phyloP scores from a whole-genome alignment of 352 stramenopile species.

The Globisporangium splendens region DNA sequence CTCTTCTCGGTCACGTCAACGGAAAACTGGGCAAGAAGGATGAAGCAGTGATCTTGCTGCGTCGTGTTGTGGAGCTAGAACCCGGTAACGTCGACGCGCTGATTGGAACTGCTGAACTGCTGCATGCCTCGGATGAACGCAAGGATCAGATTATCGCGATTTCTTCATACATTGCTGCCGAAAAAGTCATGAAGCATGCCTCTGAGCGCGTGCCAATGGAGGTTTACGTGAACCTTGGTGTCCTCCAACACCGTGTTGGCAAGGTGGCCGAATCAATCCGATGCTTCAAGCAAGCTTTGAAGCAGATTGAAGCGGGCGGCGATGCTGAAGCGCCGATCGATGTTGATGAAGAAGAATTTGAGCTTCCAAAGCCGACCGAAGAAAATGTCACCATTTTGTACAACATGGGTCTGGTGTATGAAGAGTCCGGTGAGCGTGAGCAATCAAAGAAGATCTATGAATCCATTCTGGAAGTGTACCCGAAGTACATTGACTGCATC shows the following conservation, averaged over 20 bases:
- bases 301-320: constrained; percentile 33
- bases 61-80: constrained; percentile 81
- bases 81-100: constrained; percentile 83
- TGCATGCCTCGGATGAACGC: constrained; percentile 74
- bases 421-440: constrained; percentile 90
- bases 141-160: constrained; percentile 88
- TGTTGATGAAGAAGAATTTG: constrained; percentile 28
- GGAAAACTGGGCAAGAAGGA: constrained; percentile 79
- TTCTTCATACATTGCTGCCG: constrained; percentile 85
- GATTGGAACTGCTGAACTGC: constrained; percentile 76
- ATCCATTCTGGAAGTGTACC: constrained; percentile 90
- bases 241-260: constrained; percentile 77
- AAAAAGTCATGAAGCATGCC: constrained; percentile 86
- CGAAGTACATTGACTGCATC: constrained; percentile 93
- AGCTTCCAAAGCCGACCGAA: constrained; percentile 47
- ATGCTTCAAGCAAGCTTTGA: constrained; percentile 86
- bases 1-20: constrained; percentile 78
- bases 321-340: constrained; percentile 25
- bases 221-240: constrained; percentile 80
- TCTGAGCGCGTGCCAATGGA: constrained; percentile 80
- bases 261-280: constrained; percentile 89
- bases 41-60: constrained; percentile 74
- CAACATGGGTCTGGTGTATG: constrained; percentile 94
- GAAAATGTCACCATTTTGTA: constrained; percentile 93
- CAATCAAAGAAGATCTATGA: constrained; percentile 92